Conservation (phyloP, 345 rosid genomes). For the Tarenaya hassleriana region DNA sequence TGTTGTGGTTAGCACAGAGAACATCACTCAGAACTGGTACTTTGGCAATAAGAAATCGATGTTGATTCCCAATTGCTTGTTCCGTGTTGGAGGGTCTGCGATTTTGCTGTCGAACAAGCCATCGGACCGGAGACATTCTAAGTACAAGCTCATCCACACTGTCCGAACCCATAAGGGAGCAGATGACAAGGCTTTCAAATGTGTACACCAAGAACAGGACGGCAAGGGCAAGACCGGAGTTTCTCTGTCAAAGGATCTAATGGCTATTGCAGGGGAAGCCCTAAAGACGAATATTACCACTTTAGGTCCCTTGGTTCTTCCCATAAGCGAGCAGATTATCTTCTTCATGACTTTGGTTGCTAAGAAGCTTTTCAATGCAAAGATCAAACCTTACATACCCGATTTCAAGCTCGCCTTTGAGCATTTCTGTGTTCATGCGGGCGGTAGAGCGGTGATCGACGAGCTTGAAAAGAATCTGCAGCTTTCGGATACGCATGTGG, state of each 20-base stretch:
- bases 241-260: conserved; percentile 77
- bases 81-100: conserved; percentile 77
- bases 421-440: conserved; percentile 85
- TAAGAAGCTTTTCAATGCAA: conserved; percentile 52
- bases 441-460: conserved; percentile 88
- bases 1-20: conserved; percentile 85
- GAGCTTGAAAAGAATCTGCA: conserved; percentile 93
- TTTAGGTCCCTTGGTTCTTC: conserved; percentile 86
- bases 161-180: conserved; percentile 93
- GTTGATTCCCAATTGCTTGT: conserved; percentile 86
- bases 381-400: conserved; percentile 77
- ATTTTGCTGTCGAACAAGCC: conserved; percentile 60
- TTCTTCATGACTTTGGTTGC: conserved; percentile 66
- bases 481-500: conserved; percentile 58
- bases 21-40: conserved; percentile 90
- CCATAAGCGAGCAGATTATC: conserved; percentile 78
- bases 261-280: conserved; percentile 88
- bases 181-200: conserved; percentile 68
- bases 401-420: conserved; percentile 92
- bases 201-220: conserved; percentile 89
- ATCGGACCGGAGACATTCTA: conserved; percentile 49
- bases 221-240: conserved; percentile 75
- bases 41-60: conserved; percentile 86
- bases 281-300: conserved; percentile 83
- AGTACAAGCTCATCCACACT: conserved; percentile 75